These are phyloP conservation scores for Catenaria anguillulae DNA, from an alignment of 371 early-diverging fungal species.

Conservation along the genomic window DNA sequence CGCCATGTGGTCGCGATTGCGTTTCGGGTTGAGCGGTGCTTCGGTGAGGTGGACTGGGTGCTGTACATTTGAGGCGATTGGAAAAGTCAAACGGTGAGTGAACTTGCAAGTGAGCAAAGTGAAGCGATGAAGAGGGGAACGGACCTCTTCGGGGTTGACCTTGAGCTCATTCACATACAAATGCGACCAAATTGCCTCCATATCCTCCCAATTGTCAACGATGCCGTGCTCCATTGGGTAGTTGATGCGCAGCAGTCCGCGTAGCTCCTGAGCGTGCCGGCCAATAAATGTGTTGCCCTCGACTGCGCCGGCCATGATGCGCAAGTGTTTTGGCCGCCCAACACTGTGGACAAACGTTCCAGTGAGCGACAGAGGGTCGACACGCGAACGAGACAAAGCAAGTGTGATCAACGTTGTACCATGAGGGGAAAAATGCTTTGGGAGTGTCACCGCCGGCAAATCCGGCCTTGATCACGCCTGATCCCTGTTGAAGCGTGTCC, in stretches of 20 bases:
- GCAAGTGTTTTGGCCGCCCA: slow-evolving; percentile 84
- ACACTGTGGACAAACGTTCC: slow-evolving; percentile 37
- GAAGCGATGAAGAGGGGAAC: no score
- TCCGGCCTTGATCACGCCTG: slow-evolving; percentile 92
- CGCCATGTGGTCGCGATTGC: slow-evolving; percentile 77
- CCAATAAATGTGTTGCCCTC: slow-evolving; percentile 91
- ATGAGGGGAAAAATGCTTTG: slow-evolving; percentile 79
- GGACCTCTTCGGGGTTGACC: slow-evolving; percentile 81
- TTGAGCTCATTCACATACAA: slow-evolving; percentile 86
- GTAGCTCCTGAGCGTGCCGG: slow-evolving; percentile 76
- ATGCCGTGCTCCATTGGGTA: slow-evolving; percentile 95
- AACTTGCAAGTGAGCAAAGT: no score
- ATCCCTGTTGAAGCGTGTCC: slow-evolving; percentile 75
- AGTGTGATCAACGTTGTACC: slow-evolving; percentile 45
- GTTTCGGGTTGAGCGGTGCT: slow-evolving; percentile 79
- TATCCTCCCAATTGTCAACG: slow-evolving; percentile 89
- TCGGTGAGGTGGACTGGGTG: slow-evolving; percentile 92
- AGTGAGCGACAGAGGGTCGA: background rate
- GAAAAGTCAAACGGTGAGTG: background rate
- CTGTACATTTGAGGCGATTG: slow-evolving; percentile 18
- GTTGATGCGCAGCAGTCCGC: slow-evolving; percentile 76
- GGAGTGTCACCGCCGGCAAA: slow-evolving; percentile 95
- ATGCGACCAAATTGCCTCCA: slow-evolving; percentile 94
- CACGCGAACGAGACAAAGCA: background rate
- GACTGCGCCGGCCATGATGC: slow-evolving; percentile 93